phyloP scores from a whole-genome alignment of 2,329 filamentous ascomycete species.

The Botrytis fragariae region DNA sequence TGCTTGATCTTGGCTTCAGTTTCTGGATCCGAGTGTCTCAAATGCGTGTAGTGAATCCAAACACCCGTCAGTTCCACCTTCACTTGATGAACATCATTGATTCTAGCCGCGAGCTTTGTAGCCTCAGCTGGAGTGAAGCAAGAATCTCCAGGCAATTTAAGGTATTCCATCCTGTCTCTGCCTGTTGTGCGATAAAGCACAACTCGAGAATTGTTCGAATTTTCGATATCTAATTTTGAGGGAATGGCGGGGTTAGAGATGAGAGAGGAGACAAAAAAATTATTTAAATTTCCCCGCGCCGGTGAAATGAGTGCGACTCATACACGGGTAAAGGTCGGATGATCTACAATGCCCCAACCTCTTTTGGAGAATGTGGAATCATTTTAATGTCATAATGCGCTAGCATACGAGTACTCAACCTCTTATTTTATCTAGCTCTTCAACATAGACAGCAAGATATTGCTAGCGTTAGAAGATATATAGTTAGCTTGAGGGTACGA shows the following conservation, averaged over 20 bases:
- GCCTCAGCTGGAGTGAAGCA: conserved; percentile 36
- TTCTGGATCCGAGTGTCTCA: conserved; percentile 28
- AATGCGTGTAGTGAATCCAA: conserved; percentile 36
- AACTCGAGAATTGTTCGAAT: not conserved
- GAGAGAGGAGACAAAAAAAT: conserved; percentile 5
- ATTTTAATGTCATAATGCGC: not conserved
- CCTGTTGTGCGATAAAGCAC: conserved; percentile 8
- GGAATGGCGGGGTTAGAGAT: conserved; percentile 13
- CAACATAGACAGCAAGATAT: not conserved
- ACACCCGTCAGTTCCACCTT: conserved; percentile 33
- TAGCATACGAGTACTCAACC: not conserved
- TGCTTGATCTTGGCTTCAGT: conserved; percentile 31
- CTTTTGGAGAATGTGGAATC: not conserved
- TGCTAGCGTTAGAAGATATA: not conserved
- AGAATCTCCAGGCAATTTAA: conserved; percentile 32
- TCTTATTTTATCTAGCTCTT: not conserved
- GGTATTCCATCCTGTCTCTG: conserved; percentile 32
- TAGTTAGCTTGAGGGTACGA: too few relatives aligned
- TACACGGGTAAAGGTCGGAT: not conserved
- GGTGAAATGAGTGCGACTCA: not conserved
- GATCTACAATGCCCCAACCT: not conserved
- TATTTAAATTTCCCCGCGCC: conserved; percentile 7
- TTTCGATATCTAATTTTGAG: not conserved
- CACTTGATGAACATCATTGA: conserved; percentile 26
- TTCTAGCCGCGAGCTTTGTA: conserved; percentile 31